Percentiles rank a stretch among this genome's conserved stretches.
Conservation (phyloP, 163 green algal genomes). For the Chlorella variabilis region DNA sequence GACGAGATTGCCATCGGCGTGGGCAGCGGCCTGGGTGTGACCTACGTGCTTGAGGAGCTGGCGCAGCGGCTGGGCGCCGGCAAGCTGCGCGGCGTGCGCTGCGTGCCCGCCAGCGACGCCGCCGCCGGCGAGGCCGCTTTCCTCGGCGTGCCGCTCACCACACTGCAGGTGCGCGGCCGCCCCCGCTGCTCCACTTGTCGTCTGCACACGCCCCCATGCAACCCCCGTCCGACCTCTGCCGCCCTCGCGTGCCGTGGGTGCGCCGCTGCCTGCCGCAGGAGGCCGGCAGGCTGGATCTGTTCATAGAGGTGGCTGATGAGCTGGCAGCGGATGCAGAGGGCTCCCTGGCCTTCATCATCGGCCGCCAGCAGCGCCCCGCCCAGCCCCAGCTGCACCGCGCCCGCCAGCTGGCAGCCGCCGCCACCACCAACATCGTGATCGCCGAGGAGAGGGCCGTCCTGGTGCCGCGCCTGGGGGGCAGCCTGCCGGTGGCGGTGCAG, state of each 20-base stretch:
- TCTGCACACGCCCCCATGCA: not conserved
- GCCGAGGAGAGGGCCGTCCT: slow-evolving; percentile 32
- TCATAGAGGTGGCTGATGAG: slow-evolving; percentile 35
- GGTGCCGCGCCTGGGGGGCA: slow-evolving; percentile 60
- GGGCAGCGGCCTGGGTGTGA: not conserved
- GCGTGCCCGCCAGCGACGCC: slow-evolving; percentile 49
- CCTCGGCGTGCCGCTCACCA: slow-evolving; percentile 48
- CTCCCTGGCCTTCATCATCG: slow-evolving; percentile 35
- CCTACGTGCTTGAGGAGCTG: slow-evolving; percentile 20
- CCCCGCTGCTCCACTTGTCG: not conserved
- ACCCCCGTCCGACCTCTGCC: not conserved
- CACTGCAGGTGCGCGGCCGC: slow-evolving; percentile 13
- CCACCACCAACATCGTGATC: slow-evolving; percentile 29
- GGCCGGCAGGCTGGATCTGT: slow-evolving; percentile 26
- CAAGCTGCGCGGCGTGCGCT: slow-evolving; percentile 44
- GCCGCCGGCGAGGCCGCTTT: slow-evolving; percentile 52
- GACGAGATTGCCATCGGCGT: slow-evolving; percentile 18
- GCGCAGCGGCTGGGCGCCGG: not conserved
- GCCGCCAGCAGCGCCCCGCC: not conserved
- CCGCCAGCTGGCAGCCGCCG: slow-evolving; percentile 13
- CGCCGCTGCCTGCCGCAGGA: not conserved
- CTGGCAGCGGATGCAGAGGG: slow-evolving; percentile 4
- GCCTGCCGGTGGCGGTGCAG: slow-evolving; percentile 75
- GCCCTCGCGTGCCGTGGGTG: not conserved
- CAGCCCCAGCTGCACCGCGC: slow-evolving; percentile 38